These are phyloP conservation scores for Apiotrichum laibachii DNA, from an alignment of 1,284 basidiomycete species.

Conservation along the genomic window DNA sequence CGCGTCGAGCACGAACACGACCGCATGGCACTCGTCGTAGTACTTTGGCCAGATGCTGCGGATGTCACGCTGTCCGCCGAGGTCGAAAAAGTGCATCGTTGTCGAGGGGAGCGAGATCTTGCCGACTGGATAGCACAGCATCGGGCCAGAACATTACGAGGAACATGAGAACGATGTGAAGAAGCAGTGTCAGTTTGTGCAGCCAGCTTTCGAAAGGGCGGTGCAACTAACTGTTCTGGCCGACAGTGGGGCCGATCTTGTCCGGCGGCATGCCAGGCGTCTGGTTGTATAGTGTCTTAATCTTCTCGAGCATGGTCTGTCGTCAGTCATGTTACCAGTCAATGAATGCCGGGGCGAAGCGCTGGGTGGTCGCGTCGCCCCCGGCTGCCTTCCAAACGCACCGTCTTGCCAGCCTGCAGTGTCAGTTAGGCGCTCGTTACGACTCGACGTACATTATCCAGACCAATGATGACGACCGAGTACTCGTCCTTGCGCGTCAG, in stretches of 20 bases:
- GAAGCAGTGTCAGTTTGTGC: background rate
- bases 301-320: slow-evolving; percentile 83
- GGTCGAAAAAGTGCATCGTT: slow-evolving; percentile 89
- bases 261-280: slow-evolving; percentile 77
- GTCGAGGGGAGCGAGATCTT: slow-evolving; percentile 86
- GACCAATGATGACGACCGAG: slow-evolving; percentile 84
- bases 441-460: slow-evolving; percentile 48
- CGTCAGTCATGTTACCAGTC: background rate
- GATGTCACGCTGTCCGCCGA: slow-evolving; percentile 87
- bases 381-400: slow-evolving; percentile 45
- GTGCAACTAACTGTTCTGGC: slow-evolving; percentile 75
- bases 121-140: slow-evolving; percentile 61
- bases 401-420: slow-evolving; percentile 77
- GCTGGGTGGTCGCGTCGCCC: no score
- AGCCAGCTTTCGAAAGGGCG: background rate
- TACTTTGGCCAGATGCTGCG: slow-evolving; percentile 88
- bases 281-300: slow-evolving; percentile 85
- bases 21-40: slow-evolving; percentile 90
- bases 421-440: slow-evolving; percentile 14
- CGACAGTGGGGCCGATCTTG: slow-evolving; percentile 89
- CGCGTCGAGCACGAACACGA: slow-evolving; percentile 87
- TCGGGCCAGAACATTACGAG: background rate
- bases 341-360: no score
- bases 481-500: slow-evolving; percentile 90
- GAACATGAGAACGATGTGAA: background rate